Evolutionary conservation across 73 alveolate species (phyloP), one percentile per base, ranked within the genome.

Genomic region (Paramecium sexaurelia): DNA sequence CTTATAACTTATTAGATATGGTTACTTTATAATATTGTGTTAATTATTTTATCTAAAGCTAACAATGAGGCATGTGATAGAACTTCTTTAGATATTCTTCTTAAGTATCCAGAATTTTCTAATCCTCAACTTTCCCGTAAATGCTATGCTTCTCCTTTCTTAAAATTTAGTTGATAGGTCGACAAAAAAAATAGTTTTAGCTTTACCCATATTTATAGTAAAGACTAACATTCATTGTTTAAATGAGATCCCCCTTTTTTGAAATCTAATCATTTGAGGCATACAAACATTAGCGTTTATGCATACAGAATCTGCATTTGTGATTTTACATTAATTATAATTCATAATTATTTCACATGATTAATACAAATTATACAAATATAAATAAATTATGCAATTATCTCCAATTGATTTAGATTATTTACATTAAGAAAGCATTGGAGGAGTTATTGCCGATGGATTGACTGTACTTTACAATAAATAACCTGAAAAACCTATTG

Each of bases 401-500:
- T 61, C 83, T 61, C 90, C 90, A 17, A 78, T 78, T n/a, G 97
- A 95, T 55, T 57, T 95, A 19, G 61, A 93, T 7, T 96, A 92
- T 87, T 85, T 95, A 26, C 96, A 95, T 91, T 45, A 90, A 78
- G 96, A 93, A 8, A 92, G 87, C 17, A 88, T 96, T 20, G 96
- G 96, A 3, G 82, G 94, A 29, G 95, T 94, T 40, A 36, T 96
- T 26, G 95, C 98, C 3, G 84, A 89, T 55, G 98, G 96, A 1
- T 91, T 96, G 9, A 85, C 96, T 0, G 96, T 91, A 45, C 93
- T 94, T 2, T 96, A 92, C 91, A 57, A 68, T 47, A 92, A 89
- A 20, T 19, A 83, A 57, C 99, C 99, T 9, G 83, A 85, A 3
- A 92, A 95, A 26, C 99, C 97, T 19, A 93, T 96, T 35, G 95